phyloP scores from a whole-genome alignment of 805 yeast species.

The Zygotorulaspora danielsina region DNA sequence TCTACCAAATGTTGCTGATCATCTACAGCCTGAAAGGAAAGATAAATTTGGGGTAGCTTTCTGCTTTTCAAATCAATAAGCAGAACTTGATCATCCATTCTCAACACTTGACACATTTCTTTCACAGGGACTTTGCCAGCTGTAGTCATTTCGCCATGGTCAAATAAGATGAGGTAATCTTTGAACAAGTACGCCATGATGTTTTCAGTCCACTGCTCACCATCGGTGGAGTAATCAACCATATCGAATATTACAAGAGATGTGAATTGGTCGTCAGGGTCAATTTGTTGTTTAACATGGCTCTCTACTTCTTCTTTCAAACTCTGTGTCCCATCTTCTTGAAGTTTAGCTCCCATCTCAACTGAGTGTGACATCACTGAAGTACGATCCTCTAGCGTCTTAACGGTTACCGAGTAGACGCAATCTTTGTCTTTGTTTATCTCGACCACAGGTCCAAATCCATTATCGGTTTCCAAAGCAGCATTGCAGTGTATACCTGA shows the following conservation, averaged over 20 bases:
- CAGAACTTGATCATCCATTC: conserved; percentile 26
- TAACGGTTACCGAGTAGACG: neutral
- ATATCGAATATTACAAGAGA: conserved; percentile 39
- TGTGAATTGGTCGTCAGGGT: conserved; percentile 10
- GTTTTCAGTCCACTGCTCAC: conserved; percentile 39
- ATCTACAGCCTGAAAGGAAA: conserved; percentile 30
- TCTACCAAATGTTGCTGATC: conserved; percentile 32
- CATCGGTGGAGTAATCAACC: conserved; percentile 42
- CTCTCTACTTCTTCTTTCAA: conserved; percentile 7
- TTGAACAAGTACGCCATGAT: conserved; percentile 18
- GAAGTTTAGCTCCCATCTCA: neutral
- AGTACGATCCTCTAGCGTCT: neutral
- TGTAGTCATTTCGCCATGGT: conserved; percentile 24
- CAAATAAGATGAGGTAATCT: conserved; percentile 18
- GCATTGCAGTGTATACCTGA: neutral
- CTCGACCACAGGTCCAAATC: neutral
- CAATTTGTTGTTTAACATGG: conserved; percentile 10
- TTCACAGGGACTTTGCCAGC: conserved; percentile 42
- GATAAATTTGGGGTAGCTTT: conserved; percentile 41
- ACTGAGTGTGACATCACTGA: neutral
- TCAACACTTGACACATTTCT: conserved; percentile 35
- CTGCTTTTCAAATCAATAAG: conserved; percentile 40
- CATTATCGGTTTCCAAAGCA: neutral
- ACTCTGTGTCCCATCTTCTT: conserved; percentile 1
- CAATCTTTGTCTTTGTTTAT: neutral